Evolutionary conservation across 2,329 filamentous ascomycete genomes (phyloP), one percentile per base, ranked within the genome.

Genomic region (Hypoxylon sp.): DNA sequence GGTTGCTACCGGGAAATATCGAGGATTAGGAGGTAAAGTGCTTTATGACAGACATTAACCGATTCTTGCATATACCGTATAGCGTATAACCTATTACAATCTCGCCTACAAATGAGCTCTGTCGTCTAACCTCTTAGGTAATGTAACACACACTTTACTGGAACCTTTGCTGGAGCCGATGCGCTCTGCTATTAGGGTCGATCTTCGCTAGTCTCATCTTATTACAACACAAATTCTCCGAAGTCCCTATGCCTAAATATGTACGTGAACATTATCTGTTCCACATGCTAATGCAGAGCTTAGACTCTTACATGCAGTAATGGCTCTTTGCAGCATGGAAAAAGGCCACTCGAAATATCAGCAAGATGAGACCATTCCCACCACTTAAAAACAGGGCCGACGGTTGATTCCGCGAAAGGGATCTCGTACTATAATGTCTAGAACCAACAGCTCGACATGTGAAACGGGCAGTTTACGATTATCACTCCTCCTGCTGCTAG

Each of bases 201-300:
- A 69, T 64, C 63, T 49, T 61, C 22, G 13, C 49, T 44, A 22
- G 17, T 22, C 40, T 44, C 56, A 63, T 56, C 55, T 57, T 22
- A 31, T 57, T 50, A 33, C 64, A 63, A 63, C 49, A 54, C 37
- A 70, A 70, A 70, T 70, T 70, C 64, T 68, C 68, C 65, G 65
- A 68, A 50, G 31, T 59, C n/a, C n/a, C 51, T 14, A 37, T 13
- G 11, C 25, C 25, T 14, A 42, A 14, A 20, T 30, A 25, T 25
- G n/a, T 8, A 7, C 3, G 40, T 10, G 40, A 56, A 7, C n/a
- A 31, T 56, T 27, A 31, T 25, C 14, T n/a, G 37, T 25, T 20
- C 55, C 40, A 48, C 31, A 51, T 60, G 22, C 35, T 46, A 11
- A 60, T 60, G 57, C 57, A 60, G 44, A 46, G 42, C 42, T 49